Evolutionary conservation across 306 rosid species (phyloP), one percentile per base, ranked within the genome.

Genomic region (Biancaea sappan): DNA sequence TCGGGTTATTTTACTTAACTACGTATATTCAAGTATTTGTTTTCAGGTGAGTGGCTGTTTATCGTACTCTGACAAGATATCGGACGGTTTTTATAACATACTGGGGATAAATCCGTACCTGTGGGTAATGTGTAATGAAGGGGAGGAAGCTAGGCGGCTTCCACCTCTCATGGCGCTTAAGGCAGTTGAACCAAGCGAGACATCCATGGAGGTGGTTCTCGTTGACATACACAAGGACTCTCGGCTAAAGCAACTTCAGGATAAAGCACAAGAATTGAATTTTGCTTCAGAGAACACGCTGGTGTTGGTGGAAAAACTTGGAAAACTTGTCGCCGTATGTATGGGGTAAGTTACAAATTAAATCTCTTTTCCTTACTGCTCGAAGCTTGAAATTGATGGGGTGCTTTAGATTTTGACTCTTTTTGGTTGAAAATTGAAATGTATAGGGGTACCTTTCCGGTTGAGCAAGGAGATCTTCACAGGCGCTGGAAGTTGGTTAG

Each of bases 61-160:
- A 83, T 95, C 99, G 51, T 95, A 95, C 87, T 80, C 88, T 12
- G 98, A 92, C 66, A 90, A 95, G 84, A 95, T 95, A 77, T 87
- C 91, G 0, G 99, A 95, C 14, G 98, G 99, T 37, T 95, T 95
- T 78, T 95, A 92, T 61, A 95, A 86, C 86, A 95, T 95, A 51
- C 71, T 90, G 90, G 99, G 99, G 31, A 92, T 95, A 96, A 95
- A 95, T 77, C 99, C 99, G 4, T 87, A 95, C 79, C 70, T 92
- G 35, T 95, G 99, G 99, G 76, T 86, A 67, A 87, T 95, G 97
- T 95, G 98, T 86, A 95, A 92, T 72, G 87, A 85, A 16, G 46
- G 8, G 15, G 92, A 86, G 69, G 98, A 92, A 80, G 98, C 92
- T 29, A 86, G 81, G 72, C 74, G 75, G 18, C 24, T 92, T 16